Evolutionary conservation across 1,284 basidiomycete genomes (phyloP), one percentile per base, ranked within the genome.

Genomic region (Waitea zeae): DNA sequence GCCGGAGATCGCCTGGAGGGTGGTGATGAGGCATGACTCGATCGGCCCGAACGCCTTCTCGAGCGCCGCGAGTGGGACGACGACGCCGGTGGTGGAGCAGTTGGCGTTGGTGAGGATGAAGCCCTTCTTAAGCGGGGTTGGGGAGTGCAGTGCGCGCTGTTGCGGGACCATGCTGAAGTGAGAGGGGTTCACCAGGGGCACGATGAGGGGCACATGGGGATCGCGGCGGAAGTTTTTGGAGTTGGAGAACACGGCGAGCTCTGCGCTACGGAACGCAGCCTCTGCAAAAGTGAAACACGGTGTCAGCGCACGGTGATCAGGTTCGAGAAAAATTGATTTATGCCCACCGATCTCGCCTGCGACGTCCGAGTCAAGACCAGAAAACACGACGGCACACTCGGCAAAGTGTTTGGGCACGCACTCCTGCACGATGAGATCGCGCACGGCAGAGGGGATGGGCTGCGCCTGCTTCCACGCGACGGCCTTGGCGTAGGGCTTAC

Each of bases 61-160:
- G 44, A 99, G 72, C 0, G 93, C 93, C 38, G 78, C 74, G 43
- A 99, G 75, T 11, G 92, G 89, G 30, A 98, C 78, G 41, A 95
- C 89, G 42, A 86, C 67, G 17, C 83, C 93, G 2, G 95, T 99
- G 12, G 95, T 97, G 22, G 88, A 87, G 62, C 95, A 98, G 62
- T 98, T 98, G 44, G 95, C 95, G 54, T 99, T 99, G 38, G 89
- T 93, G 42, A 98, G 79, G 53, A 99, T 93, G 65, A 89, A 98
- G 3, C 95, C 95, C 45, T 78, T 83, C 38, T 70, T 64, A 9
- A 90, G 67, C n/a, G n/a, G n/a, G 0, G 76, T 72, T 3, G 81
- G 79, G 0, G 62, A 58, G 43, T 82, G 78, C 14, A 71, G 56
- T 7, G 70, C 50, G 40, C 67, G 77, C 57, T 98, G 95, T 49